Percentiles rank a stretch among this genome's conserved stretches.
Evolutionary conservation across 2,329 filamentous ascomycete species (phyloP).

Genomic region (Aspergillus aculeatus): DNA sequence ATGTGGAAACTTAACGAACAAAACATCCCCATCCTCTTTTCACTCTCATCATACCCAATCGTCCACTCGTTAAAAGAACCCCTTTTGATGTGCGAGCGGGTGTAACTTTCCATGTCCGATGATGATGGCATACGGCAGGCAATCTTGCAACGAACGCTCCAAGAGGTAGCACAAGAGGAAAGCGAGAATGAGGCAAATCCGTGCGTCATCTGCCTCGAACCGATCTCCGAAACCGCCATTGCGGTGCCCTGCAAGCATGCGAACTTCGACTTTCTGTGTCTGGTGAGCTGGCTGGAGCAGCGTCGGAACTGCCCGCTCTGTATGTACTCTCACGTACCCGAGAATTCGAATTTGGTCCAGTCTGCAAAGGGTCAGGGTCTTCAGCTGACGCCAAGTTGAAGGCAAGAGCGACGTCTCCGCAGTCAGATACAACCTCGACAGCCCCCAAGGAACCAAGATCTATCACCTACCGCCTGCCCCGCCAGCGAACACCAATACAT

Average conservation of each 20-base stretch:
- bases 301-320: constrained; percentile 76
- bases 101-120: constrained; percentile 35
- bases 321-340: constrained; percentile 37
- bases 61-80: background rate
- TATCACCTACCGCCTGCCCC: constrained; percentile 52
- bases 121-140: constrained; percentile 43
- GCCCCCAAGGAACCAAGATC: constrained; percentile 54
- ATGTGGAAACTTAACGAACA: background rate
- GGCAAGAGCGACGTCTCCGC: constrained; percentile 54
- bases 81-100: background rate
- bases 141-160: constrained; percentile 46
- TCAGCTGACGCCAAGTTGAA: constrained; percentile 22
- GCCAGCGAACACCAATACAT: constrained; percentile 14
- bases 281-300: constrained; percentile 76
- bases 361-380: background rate
- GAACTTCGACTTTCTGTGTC: constrained; percentile 82
- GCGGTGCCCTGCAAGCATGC: constrained; percentile 75
- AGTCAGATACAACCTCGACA: constrained; percentile 65
- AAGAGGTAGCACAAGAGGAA: constrained; percentile 42
- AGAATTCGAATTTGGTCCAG: background rate
- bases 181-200: constrained; percentile 45
- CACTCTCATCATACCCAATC: background rate
- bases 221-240: constrained; percentile 68
- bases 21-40: background rate
- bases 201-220: constrained; percentile 86